Evolutionary conservation across 805 yeast genomes (phyloP).

Genomic region (Candida morakotiae): DNA sequence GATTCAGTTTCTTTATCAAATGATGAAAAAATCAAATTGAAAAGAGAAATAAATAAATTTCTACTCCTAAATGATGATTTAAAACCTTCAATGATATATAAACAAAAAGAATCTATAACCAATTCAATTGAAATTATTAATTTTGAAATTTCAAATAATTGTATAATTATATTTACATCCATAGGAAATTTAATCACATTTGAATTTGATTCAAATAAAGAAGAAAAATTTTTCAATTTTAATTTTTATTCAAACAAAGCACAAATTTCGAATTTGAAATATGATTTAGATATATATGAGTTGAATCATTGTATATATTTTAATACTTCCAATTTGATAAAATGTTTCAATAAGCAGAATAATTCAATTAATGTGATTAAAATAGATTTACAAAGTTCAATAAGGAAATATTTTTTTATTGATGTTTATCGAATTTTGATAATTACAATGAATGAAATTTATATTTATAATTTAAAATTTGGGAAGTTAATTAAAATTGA

Average conservation of each 20-base stretch:
- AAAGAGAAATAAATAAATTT: neutral
- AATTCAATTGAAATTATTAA: no score
- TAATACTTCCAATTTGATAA: no score
- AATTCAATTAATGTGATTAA: no score
- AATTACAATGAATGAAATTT: neutral
- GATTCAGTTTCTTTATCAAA: neutral
- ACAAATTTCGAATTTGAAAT: no score
- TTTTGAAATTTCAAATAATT: neutral
- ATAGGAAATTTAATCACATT: neutral
- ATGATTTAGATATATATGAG: no score
- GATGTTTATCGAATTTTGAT: neutral
- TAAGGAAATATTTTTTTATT: neutral
- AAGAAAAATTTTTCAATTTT: neutral
- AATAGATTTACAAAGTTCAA: no score
- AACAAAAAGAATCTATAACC: neutral
- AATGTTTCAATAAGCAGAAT: no score
- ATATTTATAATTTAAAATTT: neutral
- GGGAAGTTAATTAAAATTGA: neutral
- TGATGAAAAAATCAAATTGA: neutral
- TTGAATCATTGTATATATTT: no score
- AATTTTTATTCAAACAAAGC: no score
- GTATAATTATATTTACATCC: neutral
- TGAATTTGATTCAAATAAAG: neutral
- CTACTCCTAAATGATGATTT: neutral
- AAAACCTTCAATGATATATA: conserved; percentile 1